Base-by-base conservation (phyloP, 2,329 filamentous ascomycete species). In the Elsinoe ampelina region DNA sequence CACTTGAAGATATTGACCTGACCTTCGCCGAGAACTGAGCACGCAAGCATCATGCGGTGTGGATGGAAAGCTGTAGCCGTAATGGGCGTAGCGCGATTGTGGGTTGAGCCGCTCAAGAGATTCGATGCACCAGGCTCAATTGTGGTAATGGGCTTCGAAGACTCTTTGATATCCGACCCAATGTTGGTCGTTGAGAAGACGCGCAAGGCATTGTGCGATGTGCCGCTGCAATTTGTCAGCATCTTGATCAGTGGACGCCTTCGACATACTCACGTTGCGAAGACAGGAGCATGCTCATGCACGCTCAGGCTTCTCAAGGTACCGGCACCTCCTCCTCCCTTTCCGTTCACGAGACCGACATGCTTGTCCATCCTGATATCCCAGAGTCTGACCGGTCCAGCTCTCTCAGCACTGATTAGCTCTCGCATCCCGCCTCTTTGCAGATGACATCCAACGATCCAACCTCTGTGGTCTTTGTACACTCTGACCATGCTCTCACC, bases 361-460 rank as follows among this genome's bases (percentile, higher is more conserved):
- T 86, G 82, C 62, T 79, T 78, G 61, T 91, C 12, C 83, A 89
- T 89, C 50, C 93, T 83, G 52, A 98, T 89, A 70, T 98, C 93
- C 93, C 93, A 98, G 13, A 98, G 77, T 69, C 89, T 91, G 61
- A 98, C 87, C 67, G 93, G 93, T 60, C 93, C 93, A 66, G 95
- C 93, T 47, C 89, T 83, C 67, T 90, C 95, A 17, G 90, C 93
- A 42, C 86, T 92, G 55, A 98, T 78, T 41, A 98, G 80, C 71
- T 98, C 93, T 58, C 93, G 81, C 71, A 95, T 84, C 2, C 93
- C 93, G 59, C 93, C 93, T 42, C 93, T 87, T 72, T 98, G 93
- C 82, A 98, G 90, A 68, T 97, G 93, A 12, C 95, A 89, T 63
- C 89, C 93, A 65, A 90, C 91, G 70, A 98, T 85, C 93, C 93